Evolutionary conservation across 2,329 filamentous ascomycete species (phyloP).

Genomic region (Fusarium sp.): DNA sequence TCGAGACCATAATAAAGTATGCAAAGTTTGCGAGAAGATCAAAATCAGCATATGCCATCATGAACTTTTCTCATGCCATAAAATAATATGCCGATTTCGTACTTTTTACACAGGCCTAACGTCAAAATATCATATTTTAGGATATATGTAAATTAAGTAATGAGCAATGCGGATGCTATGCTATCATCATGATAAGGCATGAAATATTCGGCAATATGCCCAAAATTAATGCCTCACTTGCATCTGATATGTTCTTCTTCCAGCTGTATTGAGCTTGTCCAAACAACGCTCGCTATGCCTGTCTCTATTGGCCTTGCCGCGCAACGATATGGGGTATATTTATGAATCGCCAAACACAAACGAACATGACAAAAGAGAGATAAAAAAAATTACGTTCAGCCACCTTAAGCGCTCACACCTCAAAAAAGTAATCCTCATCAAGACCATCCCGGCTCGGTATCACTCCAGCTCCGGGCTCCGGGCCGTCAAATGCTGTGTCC

Average conservation of each 20-base stretch:
- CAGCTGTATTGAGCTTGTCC: constrained; percentile 8
- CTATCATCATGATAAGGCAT: neutral
- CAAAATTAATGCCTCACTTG: neutral
- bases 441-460: constrained; percentile 85
- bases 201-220: neutral
- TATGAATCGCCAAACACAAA: constrained; percentile 34
- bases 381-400: neutral
- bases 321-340: constrained; percentile 33
- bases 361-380: constrained; percentile 27
- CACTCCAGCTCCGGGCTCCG: constrained; percentile 72
- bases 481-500: constrained; percentile 76
- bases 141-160: neutral
- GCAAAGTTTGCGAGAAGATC: neutral
- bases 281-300: constrained; percentile 35
- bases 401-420: constrained; percentile 57
- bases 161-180: neutral
- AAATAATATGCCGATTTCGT: neutral
- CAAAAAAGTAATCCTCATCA: constrained; percentile 94
- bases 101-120: neutral
- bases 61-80: neutral
- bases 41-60: neutral
- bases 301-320: constrained; percentile 5
- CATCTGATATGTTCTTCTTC: neutral
- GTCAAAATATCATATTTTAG: neutral
- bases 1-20: neutral